phyloP scores from a whole-genome alignment of 1,284 basidiomycete genomes.

The Cryptococcus hybrid region DNA sequence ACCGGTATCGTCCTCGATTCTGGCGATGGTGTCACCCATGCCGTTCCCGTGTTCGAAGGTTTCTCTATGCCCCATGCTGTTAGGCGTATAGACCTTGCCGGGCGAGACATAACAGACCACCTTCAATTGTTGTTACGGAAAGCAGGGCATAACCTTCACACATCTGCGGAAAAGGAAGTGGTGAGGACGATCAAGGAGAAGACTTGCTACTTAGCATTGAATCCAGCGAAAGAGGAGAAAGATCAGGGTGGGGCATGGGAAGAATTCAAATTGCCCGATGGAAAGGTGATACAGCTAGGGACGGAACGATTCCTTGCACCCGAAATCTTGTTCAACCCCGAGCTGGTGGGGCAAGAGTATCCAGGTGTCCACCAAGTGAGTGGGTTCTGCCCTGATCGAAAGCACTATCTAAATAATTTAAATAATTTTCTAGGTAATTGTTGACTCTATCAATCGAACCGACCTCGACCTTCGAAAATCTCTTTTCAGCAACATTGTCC shows the following conservation, averaged over 20 bases:
- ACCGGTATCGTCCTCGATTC: constrained; percentile 99
- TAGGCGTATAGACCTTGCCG: constrained; percentile 91
- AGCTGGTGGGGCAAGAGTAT: constrained; percentile 93
- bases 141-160: constrained; percentile 91
- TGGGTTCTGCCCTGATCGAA: neutral
- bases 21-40: constrained; percentile 97
- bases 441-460: constrained; percentile 56
- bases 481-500: constrained; percentile 93
- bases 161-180: constrained; percentile 95
- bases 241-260: constrained; percentile 71
- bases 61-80: constrained; percentile 99
- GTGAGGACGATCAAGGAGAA: constrained; percentile 99
- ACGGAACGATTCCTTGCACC: constrained; percentile 95
- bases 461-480: constrained; percentile 85
- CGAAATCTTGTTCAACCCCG: constrained; percentile 97
- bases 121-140: constrained; percentile 92
- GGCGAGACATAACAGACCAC: constrained; percentile 96
- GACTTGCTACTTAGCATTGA: constrained; percentile 89
- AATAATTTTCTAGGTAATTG: constrained; percentile 56
- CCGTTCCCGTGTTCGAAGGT: constrained; percentile 98
- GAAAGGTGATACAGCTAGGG: constrained; percentile 92
- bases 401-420: neutral
- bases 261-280: constrained; percentile 93
- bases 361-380: constrained; percentile 96
- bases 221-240: constrained; percentile 93